A percentile compares a stretch with the other conserved stretches of the same genome.
Conservation (phyloP, 495 filamentous ascomycete genomes). For the Penicillium cosmopolitanum region DNA sequence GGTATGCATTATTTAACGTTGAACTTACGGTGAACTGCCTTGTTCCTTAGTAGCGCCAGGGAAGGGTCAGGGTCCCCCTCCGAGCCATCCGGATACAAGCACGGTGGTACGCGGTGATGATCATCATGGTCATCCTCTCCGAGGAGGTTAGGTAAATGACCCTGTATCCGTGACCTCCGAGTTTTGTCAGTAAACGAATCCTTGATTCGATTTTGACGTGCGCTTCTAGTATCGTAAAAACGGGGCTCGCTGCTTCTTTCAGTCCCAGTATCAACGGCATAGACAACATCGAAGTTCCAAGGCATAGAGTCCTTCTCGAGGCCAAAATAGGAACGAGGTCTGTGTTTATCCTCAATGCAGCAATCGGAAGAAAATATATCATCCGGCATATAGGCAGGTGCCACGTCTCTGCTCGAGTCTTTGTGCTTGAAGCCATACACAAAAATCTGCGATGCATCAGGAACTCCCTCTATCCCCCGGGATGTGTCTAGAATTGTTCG, state of each 20-base stretch:
- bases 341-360: conserved; percentile 14
- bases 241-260: neutral
- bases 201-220: neutral
- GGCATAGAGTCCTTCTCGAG: neutral
- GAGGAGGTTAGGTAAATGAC: conserved; percentile 14
- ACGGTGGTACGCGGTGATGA: conserved; percentile 7
- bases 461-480: conserved; percentile 24
- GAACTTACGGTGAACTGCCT: conserved; percentile 24
- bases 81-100: conserved; percentile 3
- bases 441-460: conserved; percentile 31
- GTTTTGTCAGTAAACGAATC: neutral
- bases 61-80: neutral
- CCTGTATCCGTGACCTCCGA: neutral
- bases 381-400: conserved; percentile 17
- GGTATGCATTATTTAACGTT: neutral
- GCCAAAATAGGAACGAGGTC: neutral
- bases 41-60: conserved; percentile 2
- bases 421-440: neutral
- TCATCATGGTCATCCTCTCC: conserved; percentile 25
- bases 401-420: neutral
- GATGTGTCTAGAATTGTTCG: conserved; percentile 38
- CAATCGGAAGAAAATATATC: conserved; percentile 39
- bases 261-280: neutral
- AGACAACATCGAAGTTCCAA: neutral
- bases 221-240: neutral